Percentiles rank a stretch among this genome's conserved stretches.
These are phyloP conservation scores for Ogataea pilisensis DNA, from an alignment of 805 yeast genomes.

Conservation along the genomic window DNA sequence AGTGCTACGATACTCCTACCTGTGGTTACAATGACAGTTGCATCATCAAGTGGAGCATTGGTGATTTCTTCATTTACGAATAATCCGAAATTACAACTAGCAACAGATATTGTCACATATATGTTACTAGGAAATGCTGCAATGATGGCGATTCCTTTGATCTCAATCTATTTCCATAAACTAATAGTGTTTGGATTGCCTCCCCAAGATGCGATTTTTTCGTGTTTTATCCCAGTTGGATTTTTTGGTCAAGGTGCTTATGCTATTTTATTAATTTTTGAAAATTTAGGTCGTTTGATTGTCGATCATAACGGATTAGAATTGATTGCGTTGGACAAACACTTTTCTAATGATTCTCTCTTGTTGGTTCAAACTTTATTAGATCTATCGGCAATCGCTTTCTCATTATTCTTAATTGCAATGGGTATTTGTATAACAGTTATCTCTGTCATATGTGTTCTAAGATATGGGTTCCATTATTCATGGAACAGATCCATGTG, in stretches of 20 bases:
- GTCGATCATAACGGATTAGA: slow-evolving; percentile 7
- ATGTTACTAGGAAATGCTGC: slow-evolving; percentile 71
- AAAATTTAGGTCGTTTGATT: slow-evolving; percentile 17
- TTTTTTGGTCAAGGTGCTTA: slow-evolving; percentile 83
- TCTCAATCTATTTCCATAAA: slow-evolving; percentile 57
- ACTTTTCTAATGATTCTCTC: slow-evolving; percentile 5
- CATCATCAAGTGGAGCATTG: slow-evolving; percentile 64
- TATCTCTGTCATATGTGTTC: slow-evolving; percentile 35
- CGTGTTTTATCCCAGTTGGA: slow-evolving; percentile 78
- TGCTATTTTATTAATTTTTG: slow-evolving; percentile 42
- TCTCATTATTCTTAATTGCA: slow-evolving; percentile 28
- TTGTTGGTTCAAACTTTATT: slow-evolving; percentile 6
- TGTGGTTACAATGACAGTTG: slow-evolving; percentile 76
- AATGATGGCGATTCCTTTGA: slow-evolving; percentile 50
- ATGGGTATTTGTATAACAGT: slow-evolving; percentile 37
- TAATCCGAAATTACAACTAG: slow-evolving; percentile 34
- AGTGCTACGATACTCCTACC: slow-evolving; percentile 65
- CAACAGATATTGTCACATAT: slow-evolving; percentile 50
- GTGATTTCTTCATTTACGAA: slow-evolving; percentile 37
- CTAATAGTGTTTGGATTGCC: slow-evolving; percentile 59
- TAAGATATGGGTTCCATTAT: slow-evolving; percentile 29
- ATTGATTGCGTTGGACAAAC: slow-evolving; percentile 8
- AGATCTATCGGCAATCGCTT: slow-evolving; percentile 14
- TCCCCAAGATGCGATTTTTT: slow-evolving; percentile 46
- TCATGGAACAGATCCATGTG: slow-evolving; percentile 57